These are phyloP conservation scores for Potentilla sterilis DNA, from an alignment of 306 rosid genomes.

Conservation along the genomic window DNA sequence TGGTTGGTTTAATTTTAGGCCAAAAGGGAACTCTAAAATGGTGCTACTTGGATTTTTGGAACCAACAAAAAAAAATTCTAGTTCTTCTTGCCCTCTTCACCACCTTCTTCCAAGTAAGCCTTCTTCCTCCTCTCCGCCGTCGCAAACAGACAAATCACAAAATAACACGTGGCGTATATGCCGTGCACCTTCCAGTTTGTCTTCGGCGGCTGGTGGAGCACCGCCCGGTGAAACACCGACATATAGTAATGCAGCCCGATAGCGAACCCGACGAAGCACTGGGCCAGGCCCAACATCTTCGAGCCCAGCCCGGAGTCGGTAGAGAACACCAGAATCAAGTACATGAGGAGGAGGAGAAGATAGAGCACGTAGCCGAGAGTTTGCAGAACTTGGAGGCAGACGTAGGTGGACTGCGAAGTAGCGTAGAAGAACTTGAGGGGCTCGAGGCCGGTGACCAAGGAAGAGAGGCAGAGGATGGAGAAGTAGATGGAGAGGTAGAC, in stretches of 20 bases:
- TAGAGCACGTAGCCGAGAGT: conserved; percentile 77
- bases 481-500: conserved; percentile 82
- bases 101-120: conserved; percentile 77
- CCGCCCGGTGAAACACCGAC: conserved; percentile 84
- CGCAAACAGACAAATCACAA: conserved; percentile 52
- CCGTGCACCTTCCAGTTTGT: conserved; percentile 90
- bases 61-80: not conserved
- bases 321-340: conserved; percentile 68
- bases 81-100: conserved; percentile 73
- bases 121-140: conserved; percentile 72
- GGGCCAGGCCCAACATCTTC: conserved; percentile 71
- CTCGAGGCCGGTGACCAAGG: conserved; percentile 67
- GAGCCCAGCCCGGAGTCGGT: conserved; percentile 65
- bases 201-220: conserved; percentile 66
- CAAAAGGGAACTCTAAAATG: not conserved
- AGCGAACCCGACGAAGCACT: conserved; percentile 58
- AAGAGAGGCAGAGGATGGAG: conserved; percentile 62
- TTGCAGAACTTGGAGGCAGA: conserved; percentile 68
- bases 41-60: not conserved
- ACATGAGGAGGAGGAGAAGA: conserved; percentile 68
- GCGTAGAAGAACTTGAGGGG: conserved; percentile 84
- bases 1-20: conserved; percentile 8
- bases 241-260: conserved; percentile 85
- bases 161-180: conserved; percentile 70
- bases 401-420: conserved; percentile 73